A percentile compares a stretch with the other conserved stretches of the same genome.
These are phyloP conservation scores for Afroboletus lepidellus DNA, from an alignment of 1,284 basidiomycete genomes.

Conservation along the genomic window DNA sequence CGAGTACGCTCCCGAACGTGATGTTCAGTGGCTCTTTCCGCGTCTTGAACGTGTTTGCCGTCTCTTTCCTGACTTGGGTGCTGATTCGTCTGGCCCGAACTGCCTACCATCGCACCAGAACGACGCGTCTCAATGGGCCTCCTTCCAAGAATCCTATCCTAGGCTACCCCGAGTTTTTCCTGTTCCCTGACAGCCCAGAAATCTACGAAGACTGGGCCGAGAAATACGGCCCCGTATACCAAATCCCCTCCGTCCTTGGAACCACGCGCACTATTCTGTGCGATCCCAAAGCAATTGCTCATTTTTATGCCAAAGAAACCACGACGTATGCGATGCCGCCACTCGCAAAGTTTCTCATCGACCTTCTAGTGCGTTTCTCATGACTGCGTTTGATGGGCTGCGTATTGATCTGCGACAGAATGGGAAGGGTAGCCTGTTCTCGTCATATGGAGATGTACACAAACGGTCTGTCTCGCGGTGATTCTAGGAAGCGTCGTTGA, in stretches of 20 bases:
- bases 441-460: not conserved
- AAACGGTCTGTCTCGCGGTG: not conserved
- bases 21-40: too few relatives aligned
- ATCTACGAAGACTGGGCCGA: slow-evolving; percentile 42
- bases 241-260: slow-evolving; percentile 46
- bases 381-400: too few relatives aligned
- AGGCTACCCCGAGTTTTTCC: slow-evolving; percentile 35
- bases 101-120: slow-evolving; percentile 8
- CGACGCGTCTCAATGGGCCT: slow-evolving; percentile 37
- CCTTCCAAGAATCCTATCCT: slow-evolving; percentile 37
- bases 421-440: not conserved
- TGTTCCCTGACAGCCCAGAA: slow-evolving; percentile 30
- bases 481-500: slow-evolving; percentile 3
- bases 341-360: slow-evolving; percentile 41
- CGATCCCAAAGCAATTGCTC: slow-evolving; percentile 34
- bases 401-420: slow-evolving; percentile 1
- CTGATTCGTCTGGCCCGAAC: slow-evolving; percentile 14
- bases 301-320: slow-evolving; percentile 55
- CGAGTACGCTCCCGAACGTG: not conserved
- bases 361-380: slow-evolving; percentile 41
- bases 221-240: slow-evolving; percentile 50
- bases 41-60: slow-evolving; percentile 4
- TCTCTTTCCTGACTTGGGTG: slow-evolving; percentile 20
- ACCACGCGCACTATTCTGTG: slow-evolving; percentile 43
- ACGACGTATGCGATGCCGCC: slow-evolving; percentile 45